Percentiles rank a stretch among this genome's conserved stretches.
These are phyloP conservation scores for Marasmius fiardii DNA, from an alignment of 1,284 basidiomycete genomes.

Conservation along the genomic window DNA sequence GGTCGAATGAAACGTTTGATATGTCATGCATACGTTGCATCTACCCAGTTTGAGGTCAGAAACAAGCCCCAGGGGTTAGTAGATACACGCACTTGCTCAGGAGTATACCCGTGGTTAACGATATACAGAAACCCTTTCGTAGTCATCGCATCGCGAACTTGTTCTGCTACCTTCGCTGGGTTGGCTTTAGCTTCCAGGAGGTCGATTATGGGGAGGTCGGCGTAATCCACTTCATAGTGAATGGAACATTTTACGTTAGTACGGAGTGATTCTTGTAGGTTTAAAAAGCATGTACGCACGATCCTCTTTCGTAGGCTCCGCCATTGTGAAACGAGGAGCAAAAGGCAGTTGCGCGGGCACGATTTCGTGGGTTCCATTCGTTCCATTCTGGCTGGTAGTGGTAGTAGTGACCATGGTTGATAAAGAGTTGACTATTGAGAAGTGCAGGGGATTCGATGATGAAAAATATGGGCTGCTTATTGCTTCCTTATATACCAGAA, in stretches of 20 bases:
- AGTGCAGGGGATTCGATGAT: too few species aligned
- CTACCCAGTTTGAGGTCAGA: too few species aligned
- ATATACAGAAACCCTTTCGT: conserved; percentile 40
- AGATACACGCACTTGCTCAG: not conserved
- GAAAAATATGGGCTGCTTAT: too few species aligned
- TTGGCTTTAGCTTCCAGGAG: conserved; percentile 33
- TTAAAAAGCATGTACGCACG: not conserved
- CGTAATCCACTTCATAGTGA: conserved; percentile 37
- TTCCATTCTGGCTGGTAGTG: too few species aligned
- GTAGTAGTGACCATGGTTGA: too few species aligned
- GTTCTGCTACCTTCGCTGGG: conserved; percentile 30
- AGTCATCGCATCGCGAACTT: conserved; percentile 39
- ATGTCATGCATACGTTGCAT: conserved; percentile 60
- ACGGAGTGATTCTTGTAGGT: too few species aligned
- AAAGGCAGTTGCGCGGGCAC: not conserved
- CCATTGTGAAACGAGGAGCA: not conserved
- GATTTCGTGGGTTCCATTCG: too few species aligned
- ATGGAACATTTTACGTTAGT: too few species aligned
- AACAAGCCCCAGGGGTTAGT: too few species aligned
- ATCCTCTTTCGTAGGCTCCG: not conserved
- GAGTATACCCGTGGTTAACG: conserved; percentile 30
- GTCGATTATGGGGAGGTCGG: conserved; percentile 42
- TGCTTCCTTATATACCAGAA: too few species aligned
- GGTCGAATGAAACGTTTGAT: conserved; percentile 55
- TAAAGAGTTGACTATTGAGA: too few species aligned